Evolutionary conservation across 257 asterid genomes (phyloP), one percentile per base, ranked within the genome.

Genomic region (Ilex aquifolium): DNA sequence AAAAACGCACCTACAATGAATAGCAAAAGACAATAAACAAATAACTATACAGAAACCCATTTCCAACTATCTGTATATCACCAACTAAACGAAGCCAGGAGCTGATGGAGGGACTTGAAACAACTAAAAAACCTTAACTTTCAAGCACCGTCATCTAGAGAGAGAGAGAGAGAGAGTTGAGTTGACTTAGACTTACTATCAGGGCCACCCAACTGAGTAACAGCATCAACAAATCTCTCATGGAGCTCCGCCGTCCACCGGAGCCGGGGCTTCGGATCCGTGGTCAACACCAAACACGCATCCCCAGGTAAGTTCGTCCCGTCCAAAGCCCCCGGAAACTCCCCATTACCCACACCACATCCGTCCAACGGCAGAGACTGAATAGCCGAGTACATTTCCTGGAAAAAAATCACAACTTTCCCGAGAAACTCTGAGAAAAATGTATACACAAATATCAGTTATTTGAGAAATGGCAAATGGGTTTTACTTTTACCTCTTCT

Each of bases 221-320:
- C 86, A 30, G 95, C 95, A 53, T 86, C 95, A 16, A 83, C 83
- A 44, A 86, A 86, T 59, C 90, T 69, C 40, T 86, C 85, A 32
- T 86, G 95, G 58, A 83, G 90, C 70, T 83, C 95, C 44, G 82
- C 64, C 9, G 95, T 86, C 95, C 95, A 86, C 12, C 95, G 78
- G 64, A 86, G 88, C 31, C 95, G 90, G 7, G 95, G 95, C 71
- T 77, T 70, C 27, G 95, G 90, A 55, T 86, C 95, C 66, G 90
- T 59, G 62, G 95, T 73, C 68, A 83, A 83, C 40, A 86, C 81
- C 32, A 86, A 78, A 61, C 90, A 79, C 51, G 88, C 76, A 67
- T 83, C 90, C 11, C 83, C 87, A 21, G 85, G 87, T 72, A 83
- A 69, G 51, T 76, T 79, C 31, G 84, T 78, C 56, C 88, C 89